Base-by-base conservation (phyloP, 2,329 filamentous ascomycete genomes). In the Colletotrichum noveboracense region DNA sequence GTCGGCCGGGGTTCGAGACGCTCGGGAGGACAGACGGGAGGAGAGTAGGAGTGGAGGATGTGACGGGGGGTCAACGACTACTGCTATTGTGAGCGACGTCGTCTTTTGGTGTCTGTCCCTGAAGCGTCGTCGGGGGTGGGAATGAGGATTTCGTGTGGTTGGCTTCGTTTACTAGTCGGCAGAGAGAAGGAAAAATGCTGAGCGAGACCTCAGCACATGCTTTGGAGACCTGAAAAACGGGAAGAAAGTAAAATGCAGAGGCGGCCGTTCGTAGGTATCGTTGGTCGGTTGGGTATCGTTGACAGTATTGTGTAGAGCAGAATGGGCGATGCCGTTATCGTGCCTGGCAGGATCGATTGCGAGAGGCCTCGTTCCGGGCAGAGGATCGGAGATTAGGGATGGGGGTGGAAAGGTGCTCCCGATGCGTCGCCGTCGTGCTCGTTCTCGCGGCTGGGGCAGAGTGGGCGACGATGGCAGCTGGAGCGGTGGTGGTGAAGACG, bases 401-500 rank as follows among this genome's bases (percentile, higher is more conserved):
- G 56, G 36, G 28, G 56, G 43, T 61, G 58, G 61, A 64, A 38
- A 26, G 56, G 32, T 58, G 62, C 38, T 72, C 55, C 55, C 60
- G 73, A 38, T 60, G 62, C 32, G 67, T 48, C 32, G 68, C 56
- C 70, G 18, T 56, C 18, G 62, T 64, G 64, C 48, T 38, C 68
- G 13, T 28, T 48, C 48, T 38, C 61, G 28, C 13, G 34, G 56
- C 61, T 26, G 38, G 21, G 21, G 34, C 26, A 60, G 38, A 72
- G 32, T 21, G 48, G n/a, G 43, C 68, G 68, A 38, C 24, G 16
- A 55, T 21, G 43, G 58, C 34, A 36, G 66, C 36, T 55, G 58
- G 13, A 70, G 58, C 58, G 58, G 58, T 52, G 36, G 60, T 80
- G 43, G 43, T 52, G 77, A 81, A 82, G 78, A 78, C 75, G 76